Conservation (phyloP, 441 rosid genomes). For the Adansonia gregorii region DNA sequence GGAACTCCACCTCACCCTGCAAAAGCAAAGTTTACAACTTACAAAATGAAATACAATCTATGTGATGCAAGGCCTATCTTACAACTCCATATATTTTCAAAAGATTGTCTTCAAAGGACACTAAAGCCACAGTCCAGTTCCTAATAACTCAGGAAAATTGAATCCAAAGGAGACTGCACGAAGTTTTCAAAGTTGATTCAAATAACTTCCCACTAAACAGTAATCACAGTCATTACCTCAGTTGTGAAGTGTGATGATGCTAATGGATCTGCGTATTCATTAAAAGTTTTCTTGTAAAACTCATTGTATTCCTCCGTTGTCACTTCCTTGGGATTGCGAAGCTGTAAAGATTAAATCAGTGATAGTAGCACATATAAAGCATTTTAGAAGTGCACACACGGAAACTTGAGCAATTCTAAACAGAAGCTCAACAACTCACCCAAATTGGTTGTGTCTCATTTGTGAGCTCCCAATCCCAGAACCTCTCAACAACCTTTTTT, state of each 20-base stretch:
- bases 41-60: conserved; percentile 4
- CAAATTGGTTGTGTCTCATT: conserved; percentile 97
- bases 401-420: conserved; percentile 15
- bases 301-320: conserved; percentile 87
- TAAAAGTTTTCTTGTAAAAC: conserved; percentile 82
- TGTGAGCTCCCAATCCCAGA: conserved; percentile 95
- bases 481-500: conserved; percentile 82
- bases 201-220: not conserved
- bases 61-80: not conserved
- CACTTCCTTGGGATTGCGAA: conserved; percentile 89
- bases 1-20: conserved; percentile 97
- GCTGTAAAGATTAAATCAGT: conserved; percentile 46
- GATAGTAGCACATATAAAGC: conserved; percentile 19
- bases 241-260: conserved; percentile 97
- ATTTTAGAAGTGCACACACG: not conserved
- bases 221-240: conserved; percentile 55
- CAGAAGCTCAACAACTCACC: conserved; percentile 48
- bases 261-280: conserved; percentile 87
- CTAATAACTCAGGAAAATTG: not conserved
- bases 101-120: not conserved
- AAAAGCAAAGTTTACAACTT: conserved; percentile 27
- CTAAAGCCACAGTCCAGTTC: not conserved
- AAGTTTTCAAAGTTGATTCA: not conserved
- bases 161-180: not conserved
- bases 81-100: not conserved